Evolutionary conservation across 352 stramenopile genomes (phyloP), one percentile per base, ranked within the genome.

Genomic region (Pseudoperonospora humuli): DNA sequence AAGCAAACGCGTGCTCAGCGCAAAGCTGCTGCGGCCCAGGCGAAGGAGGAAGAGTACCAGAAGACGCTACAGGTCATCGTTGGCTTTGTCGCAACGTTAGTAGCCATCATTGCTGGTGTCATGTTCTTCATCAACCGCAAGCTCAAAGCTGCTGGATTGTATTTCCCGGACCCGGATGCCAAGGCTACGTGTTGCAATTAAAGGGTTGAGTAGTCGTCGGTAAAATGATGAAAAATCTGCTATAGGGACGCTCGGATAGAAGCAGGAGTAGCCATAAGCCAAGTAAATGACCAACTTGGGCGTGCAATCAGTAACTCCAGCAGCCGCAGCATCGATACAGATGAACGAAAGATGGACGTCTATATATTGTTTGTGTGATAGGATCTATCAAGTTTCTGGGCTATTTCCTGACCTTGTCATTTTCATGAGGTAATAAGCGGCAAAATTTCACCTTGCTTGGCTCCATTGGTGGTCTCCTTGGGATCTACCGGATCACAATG

Each of bases 81-180:
- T 21, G 77, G 61, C 21, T 89, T 92, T 31, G 62, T 92, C 7
- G 52, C 45, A 17, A 89, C 79, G 39, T 26, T 87, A 19, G 40
- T 89, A 37, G 76, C 76, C 0, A 46, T 79, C n/a, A 45, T 77
- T 15, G 53, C 57, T 5, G 71, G 74, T 13, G 64, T 59, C 29
- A 75, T 76, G 24, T 88, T 68, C 50, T 58, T 79, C 57, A 85
- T 90, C 45, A 87, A 88, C 61, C 73, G 79, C 57, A 92, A 92
- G 65, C 75, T 89, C 41, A 89, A 89, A 65, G 61, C 54, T 8
- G 76, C 74, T 11, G 76, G 76, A 19, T 83, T 89, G 62, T 89
- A 89, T 70, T 85, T 80, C 45, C 65, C 76, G 2, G 58, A 85
- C 39, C 72, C 75, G 7, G 52, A 68, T 5, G 73, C 50, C 24